Conservation (phyloP, 2,329 filamentous ascomycete genomes). For the Pseudogymnoascus sp. region DNA sequence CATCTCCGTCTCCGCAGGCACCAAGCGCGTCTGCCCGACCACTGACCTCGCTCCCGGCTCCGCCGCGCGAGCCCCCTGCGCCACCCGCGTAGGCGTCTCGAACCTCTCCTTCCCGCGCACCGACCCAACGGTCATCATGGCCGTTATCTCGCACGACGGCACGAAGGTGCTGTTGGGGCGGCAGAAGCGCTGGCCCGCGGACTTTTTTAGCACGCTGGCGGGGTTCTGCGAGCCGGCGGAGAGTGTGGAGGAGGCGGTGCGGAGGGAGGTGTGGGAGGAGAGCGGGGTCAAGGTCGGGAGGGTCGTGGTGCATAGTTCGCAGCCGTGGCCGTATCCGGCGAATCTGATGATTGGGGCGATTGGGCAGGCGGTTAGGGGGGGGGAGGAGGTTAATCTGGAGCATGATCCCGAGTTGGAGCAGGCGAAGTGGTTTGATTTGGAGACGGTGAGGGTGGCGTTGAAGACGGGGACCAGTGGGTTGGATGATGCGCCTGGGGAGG, state of each 20-base stretch:
- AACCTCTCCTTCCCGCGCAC: constrained; percentile 90
- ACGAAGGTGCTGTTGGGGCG: constrained; percentile 65
- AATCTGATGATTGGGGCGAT: constrained; percentile 84
- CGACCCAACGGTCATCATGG: constrained; percentile 82
- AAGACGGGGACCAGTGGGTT: constrained; percentile 57
- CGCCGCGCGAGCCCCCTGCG: constrained; percentile 59
- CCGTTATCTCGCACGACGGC: constrained; percentile 74
- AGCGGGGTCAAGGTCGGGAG: constrained; percentile 67
- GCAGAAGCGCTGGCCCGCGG: constrained; percentile 69
- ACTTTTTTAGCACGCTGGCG: constrained; percentile 85
- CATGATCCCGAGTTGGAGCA: constrained; percentile 88
- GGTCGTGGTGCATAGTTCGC: constrained; percentile 74
- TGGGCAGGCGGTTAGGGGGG: constrained; percentile 71
- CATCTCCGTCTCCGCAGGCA: constrained; percentile 68
- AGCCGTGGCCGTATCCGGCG: constrained; percentile 81
- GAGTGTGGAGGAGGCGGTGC: constrained; percentile 75
- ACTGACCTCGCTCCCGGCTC: constrained; percentile 47
- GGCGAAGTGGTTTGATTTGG: constrained; percentile 79
- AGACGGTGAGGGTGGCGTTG: constrained; percentile 72
- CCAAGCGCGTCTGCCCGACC: constrained; percentile 71
- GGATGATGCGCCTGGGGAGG: constrained; percentile 53
- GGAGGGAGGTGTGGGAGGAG: constrained; percentile 82
- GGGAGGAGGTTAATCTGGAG: constrained; percentile 72
- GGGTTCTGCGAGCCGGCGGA: constrained; percentile 82
- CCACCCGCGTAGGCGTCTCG: constrained; percentile 74